These are phyloP conservation scores for Malassezia caprae DNA, from an alignment of 1,284 basidiomycete species.

Conservation along the genomic window DNA sequence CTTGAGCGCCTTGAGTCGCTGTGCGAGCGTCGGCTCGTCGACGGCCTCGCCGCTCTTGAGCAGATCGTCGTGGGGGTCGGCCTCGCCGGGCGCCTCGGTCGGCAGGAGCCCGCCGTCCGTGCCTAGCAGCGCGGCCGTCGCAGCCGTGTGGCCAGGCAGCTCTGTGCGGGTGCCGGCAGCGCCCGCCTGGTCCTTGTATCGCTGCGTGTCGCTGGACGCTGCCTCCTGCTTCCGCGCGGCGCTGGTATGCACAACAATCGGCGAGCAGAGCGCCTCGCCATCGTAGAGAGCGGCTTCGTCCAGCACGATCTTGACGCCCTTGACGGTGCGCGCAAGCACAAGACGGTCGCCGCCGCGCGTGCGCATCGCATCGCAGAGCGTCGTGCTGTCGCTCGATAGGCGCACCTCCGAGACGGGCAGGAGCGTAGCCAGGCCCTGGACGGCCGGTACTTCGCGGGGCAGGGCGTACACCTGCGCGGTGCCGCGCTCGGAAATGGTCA, in stretches of 20 bases:
- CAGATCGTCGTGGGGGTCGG: constrained; percentile 16
- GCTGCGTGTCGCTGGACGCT: constrained; percentile 18
- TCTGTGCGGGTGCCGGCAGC: constrained; percentile 17
- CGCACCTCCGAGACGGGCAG: constrained; percentile 16
- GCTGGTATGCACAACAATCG: constrained; percentile 2
- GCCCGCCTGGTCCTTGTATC: constrained; percentile 27
- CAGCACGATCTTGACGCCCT: constrained; percentile 36
- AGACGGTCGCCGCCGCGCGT: constrained; percentile 18
- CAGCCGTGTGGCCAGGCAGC: constrained; percentile 12
- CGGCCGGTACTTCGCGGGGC: constrained; percentile 24
- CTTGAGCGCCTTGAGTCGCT: constrained; percentile 30
- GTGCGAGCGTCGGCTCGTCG: constrained; percentile 31
- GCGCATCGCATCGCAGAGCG: constrained; percentile 26
- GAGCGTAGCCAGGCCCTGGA: constrained; percentile 21
- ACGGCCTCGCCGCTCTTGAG: constrained; percentile 19
- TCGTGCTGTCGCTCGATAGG: background rate
- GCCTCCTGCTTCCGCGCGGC: constrained; percentile 1
- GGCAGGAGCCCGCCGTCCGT: constrained; percentile 14
- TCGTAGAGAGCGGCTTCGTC: constrained; percentile 24
- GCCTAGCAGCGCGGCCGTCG: constrained; percentile 12
- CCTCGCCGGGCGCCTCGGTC: background rate
- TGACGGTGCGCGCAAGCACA: constrained; percentile 28
- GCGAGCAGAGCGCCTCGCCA: constrained; percentile 17
- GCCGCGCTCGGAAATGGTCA: constrained; percentile 38
- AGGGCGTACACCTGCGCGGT: constrained; percentile 35